Percentiles rank a stretch among this genome's conserved stretches.
Evolutionary conservation across 2,329 filamentous ascomycete genomes (phyloP).

Genomic region (Rutstroemia sp.): DNA sequence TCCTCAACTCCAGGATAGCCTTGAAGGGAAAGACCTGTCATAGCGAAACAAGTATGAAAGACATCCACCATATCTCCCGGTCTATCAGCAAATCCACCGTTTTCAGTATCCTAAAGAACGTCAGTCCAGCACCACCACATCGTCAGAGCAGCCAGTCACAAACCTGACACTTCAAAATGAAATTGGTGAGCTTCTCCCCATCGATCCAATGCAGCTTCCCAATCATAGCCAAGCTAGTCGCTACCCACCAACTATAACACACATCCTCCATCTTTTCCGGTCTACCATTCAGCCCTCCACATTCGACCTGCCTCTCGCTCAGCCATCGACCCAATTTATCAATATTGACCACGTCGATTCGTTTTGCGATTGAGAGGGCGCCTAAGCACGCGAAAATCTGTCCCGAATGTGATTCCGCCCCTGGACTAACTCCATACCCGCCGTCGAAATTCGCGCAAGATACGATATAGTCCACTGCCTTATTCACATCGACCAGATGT

Average conservation of each 20-base stretch:
- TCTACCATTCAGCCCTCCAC: slow-evolving; percentile 84
- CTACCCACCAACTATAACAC: slow-evolving; percentile 99
- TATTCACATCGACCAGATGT: slow-evolving; percentile 67
- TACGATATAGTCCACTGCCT: slow-evolving; percentile 71
- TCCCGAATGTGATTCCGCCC: slow-evolving; percentile 88
- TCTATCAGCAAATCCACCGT: slow-evolving; percentile 81
- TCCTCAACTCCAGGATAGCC: slow-evolving; percentile 68
- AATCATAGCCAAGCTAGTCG: slow-evolving; percentile 87
- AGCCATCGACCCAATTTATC: slow-evolving; percentile 85
- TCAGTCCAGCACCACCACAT: slow-evolving; percentile 51
- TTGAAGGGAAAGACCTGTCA: slow-evolving; percentile 81
- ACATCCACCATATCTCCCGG: slow-evolving; percentile 96
- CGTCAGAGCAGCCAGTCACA: slow-evolving; percentile 37
- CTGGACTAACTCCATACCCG: slow-evolving; percentile 82
- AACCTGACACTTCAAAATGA: slow-evolving; percentile 80
- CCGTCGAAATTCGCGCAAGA: slow-evolving; percentile 91
- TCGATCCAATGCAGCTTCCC: slow-evolving; percentile 89
- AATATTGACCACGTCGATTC: slow-evolving; percentile 73
- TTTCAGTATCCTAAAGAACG: slow-evolving; percentile 74
- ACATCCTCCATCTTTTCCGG: slow-evolving; percentile 96
- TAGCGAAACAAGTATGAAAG: slow-evolving; percentile 86
- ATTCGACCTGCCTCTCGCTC: slow-evolving; percentile 82
- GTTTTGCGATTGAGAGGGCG: slow-evolving; percentile 74
- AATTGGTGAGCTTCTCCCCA: slow-evolving; percentile 64
- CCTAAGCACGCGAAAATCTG: slow-evolving; percentile 94